Conservation (phyloP, 495 filamentous ascomycete species). For the Penicillium flavigenum region DNA sequence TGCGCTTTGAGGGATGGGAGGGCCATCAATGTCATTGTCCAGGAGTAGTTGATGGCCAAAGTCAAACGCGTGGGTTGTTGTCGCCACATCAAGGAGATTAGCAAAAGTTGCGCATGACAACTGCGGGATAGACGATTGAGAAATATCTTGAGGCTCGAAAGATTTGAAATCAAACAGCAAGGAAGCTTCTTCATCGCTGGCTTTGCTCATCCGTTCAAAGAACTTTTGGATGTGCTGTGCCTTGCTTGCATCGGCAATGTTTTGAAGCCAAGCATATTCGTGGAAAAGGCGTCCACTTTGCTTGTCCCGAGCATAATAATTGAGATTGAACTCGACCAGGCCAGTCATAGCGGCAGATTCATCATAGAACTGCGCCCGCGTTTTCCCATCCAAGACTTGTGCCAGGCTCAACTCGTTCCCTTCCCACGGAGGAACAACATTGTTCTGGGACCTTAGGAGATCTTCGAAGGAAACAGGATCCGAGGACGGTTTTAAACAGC, state of each 20-base stretch:
- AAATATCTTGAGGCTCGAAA: slow-evolving; percentile 17
- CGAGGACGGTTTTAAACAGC: slow-evolving; percentile 36
- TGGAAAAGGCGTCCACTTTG: slow-evolving; percentile 33
- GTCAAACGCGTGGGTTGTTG: slow-evolving; percentile 42
- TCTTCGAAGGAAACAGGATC: slow-evolving; percentile 43
- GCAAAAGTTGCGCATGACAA: slow-evolving; percentile 51
- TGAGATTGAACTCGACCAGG: slow-evolving; percentile 40
- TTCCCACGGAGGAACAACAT: slow-evolving; percentile 41
- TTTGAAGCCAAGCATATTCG: slow-evolving; percentile 37
- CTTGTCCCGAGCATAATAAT: slow-evolving; percentile 24
- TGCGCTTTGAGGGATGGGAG: slow-evolving; percentile 44
- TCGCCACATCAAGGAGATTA: slow-evolving; percentile 54
- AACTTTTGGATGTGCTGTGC: slow-evolving; percentile 39
- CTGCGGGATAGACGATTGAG: slow-evolving; percentile 41
- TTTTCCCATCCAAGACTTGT: slow-evolving; percentile 24
- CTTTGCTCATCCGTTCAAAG: slow-evolving; percentile 26
- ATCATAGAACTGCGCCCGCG: slow-evolving; percentile 37
- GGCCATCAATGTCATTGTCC: slow-evolving; percentile 56
- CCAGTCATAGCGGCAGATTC: slow-evolving; percentile 38
- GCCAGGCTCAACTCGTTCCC: slow-evolving; percentile 20
- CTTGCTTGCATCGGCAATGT: slow-evolving; percentile 42
- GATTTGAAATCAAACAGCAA: slow-evolving; percentile 22
- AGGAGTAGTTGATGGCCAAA: slow-evolving; percentile 58
- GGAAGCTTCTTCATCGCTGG: slow-evolving; percentile 17
- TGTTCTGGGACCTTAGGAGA: slow-evolving; percentile 34